Conservation (phyloP, 2,329 filamentous ascomycete species). For the Colletotrichum camelliae region DNA sequence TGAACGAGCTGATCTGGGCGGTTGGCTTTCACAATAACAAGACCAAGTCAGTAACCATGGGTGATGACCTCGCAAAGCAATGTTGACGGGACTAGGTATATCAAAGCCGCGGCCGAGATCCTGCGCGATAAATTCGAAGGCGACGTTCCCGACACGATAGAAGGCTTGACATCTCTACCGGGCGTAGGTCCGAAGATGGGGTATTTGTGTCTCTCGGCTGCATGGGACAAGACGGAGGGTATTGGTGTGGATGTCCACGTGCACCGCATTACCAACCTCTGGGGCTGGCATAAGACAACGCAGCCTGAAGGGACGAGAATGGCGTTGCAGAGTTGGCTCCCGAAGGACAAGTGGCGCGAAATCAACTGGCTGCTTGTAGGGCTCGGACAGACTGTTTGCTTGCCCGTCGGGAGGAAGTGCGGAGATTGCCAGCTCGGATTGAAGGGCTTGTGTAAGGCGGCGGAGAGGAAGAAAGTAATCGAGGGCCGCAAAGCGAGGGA, state of each 20-base stretch:
- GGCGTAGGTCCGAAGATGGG: slow-evolving; percentile 97
- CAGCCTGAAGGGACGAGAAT: slow-evolving; percentile 82
- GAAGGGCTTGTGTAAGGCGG: slow-evolving; percentile 76
- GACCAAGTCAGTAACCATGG: slow-evolving; percentile 60
- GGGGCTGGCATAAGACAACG: slow-evolving; percentile 87
- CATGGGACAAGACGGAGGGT: slow-evolving; percentile 68
- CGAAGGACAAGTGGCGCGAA: slow-evolving; percentile 85
- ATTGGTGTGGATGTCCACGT: slow-evolving; percentile 97
- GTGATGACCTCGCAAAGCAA: neutral
- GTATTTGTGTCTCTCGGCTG: slow-evolving; percentile 83
- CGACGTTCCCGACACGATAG: slow-evolving; percentile 82
- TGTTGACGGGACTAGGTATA: slow-evolving; percentile 46
- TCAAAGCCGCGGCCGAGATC: slow-evolving; percentile 77
- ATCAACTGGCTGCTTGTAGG: slow-evolving; percentile 92
- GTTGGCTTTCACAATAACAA: slow-evolving; percentile 97
- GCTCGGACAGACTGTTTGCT: slow-evolving; percentile 84
- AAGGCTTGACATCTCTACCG: slow-evolving; percentile 77
- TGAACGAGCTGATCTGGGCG: slow-evolving; percentile 78
- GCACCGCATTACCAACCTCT: slow-evolving; percentile 91
- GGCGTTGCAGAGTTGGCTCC: slow-evolving; percentile 82
- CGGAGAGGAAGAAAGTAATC: slow-evolving; percentile 68
- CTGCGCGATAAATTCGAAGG: slow-evolving; percentile 72
- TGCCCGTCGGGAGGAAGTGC: slow-evolving; percentile 80
- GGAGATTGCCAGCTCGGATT: slow-evolving; percentile 84
- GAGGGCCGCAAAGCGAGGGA: slow-evolving; percentile 59